Evolutionary conservation across 805 yeast genomes (phyloP).

Genomic region (Candida suzukii): DNA sequence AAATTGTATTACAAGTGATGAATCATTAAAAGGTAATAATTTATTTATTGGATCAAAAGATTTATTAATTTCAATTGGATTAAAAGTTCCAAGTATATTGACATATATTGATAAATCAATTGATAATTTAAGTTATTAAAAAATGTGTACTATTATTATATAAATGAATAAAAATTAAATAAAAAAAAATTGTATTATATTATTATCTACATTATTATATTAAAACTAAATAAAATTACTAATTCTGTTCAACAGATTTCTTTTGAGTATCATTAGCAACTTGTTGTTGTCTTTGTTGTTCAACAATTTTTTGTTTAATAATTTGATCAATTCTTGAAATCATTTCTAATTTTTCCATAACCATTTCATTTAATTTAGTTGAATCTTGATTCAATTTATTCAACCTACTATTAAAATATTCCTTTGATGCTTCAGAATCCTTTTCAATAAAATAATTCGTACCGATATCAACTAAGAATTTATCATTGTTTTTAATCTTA

Average conservation of each 20-base stretch:
- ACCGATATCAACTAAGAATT: slow-evolving; percentile 87
- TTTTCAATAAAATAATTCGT: slow-evolving; percentile 95
- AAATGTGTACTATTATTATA: too few species aligned
- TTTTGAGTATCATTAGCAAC: neutral
- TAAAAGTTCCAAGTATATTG: slow-evolving; percentile 26
- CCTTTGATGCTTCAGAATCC: slow-evolving; percentile 52
- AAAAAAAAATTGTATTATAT: neutral
- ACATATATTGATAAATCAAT: slow-evolving; percentile 18
- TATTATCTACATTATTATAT: too few species aligned
- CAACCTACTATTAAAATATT: slow-evolving; percentile 69
- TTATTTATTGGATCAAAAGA: slow-evolving; percentile 25
- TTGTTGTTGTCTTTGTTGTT: slow-evolving; percentile 28
- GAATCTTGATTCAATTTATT: slow-evolving; percentile 67
- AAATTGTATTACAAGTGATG: slow-evolving; percentile 25
- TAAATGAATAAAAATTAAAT: neutral
- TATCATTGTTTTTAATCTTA: slow-evolving; percentile 51
- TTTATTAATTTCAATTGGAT: slow-evolving; percentile 23
- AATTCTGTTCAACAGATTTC: too few species aligned
- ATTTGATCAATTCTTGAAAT: slow-evolving; percentile 55
- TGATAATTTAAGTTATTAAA: slow-evolving; percentile 14
- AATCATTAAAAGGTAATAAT: slow-evolving; percentile 25
- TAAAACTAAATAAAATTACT: too few species aligned
- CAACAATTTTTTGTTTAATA: slow-evolving; percentile 44
- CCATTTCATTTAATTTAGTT: slow-evolving; percentile 63
- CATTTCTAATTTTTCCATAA: slow-evolving; percentile 64